Percentiles rank a stretch among this genome's conserved stretches.
These are phyloP conservation scores for Annona squamosa DNA, from an alignment of 164 flowering plant genomes.

Conservation along the genomic window DNA sequence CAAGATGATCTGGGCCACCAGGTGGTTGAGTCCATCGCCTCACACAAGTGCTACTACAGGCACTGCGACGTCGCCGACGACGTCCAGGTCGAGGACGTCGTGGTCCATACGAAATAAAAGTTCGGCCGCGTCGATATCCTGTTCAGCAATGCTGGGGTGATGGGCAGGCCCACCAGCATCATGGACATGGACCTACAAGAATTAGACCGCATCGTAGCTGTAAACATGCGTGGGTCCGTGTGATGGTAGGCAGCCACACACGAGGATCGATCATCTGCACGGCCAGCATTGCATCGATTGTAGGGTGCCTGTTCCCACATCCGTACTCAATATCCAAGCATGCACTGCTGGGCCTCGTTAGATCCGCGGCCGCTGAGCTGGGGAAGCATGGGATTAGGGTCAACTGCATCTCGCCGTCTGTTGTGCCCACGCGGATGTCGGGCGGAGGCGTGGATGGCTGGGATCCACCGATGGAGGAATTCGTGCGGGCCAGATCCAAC, in stretches of 20 bases:
- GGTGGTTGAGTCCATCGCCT: conserved; percentile 22
- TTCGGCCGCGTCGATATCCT: neutral
- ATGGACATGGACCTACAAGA: conserved; percentile 12
- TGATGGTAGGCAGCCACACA: conserved; percentile 13
- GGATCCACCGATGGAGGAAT: too few relatives aligned
- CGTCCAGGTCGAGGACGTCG: neutral
- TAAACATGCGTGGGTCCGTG: conserved; percentile 21
- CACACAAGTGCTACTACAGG: conserved; percentile 38
- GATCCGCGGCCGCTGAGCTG: conserved; percentile 16
- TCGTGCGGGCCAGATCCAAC: neutral
- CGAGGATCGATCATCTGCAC: conserved; percentile 26
- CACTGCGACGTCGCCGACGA: conserved; percentile 6
- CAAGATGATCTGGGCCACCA: conserved; percentile 18
- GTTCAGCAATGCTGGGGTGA: conserved; percentile 5
- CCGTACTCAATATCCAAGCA: conserved; percentile 23
- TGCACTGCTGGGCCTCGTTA: conserved; percentile 23
- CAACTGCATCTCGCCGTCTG: conserved; percentile 58
- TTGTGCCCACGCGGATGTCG: conserved; percentile 51
- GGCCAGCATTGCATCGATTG: conserved; percentile 15
- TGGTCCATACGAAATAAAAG: neutral
- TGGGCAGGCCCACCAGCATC: neutral
- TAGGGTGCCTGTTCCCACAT: conserved; percentile 15
- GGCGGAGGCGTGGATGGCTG: conserved; percentile 19
- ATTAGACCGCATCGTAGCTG: conserved; percentile 13
- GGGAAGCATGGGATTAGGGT: conserved; percentile 30